Base-by-base conservation (phyloP, 2,329 filamentous ascomycete genomes). In the Colletotrichum karsti region DNA sequence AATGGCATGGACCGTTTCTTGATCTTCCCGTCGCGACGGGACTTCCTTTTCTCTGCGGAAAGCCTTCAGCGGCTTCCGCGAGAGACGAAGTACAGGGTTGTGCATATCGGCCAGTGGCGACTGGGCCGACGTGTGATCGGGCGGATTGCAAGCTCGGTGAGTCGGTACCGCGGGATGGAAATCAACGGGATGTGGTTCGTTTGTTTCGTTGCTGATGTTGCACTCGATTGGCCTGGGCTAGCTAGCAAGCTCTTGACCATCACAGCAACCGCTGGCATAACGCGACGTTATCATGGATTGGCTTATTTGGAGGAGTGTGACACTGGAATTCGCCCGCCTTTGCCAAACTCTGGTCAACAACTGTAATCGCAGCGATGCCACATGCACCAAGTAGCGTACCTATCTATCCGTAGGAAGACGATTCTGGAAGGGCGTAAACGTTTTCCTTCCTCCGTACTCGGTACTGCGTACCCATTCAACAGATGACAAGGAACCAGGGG, bases 81-180 rank as follows among this genome's bases (percentile, higher is more conserved):
- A 58, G 59, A 39, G 62, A 30, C 53, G 37, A 50, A 44, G 53
- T 42, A 44, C 60, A 58, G 30, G 53, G 15, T 41, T 30, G 54
- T 39, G 13, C 7, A 22, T 12, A 7, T 63, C 30, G 33, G 33
- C 57, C 57, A 60, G 57, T 51, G 9, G 9, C 7, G n/a, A 30
- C 30, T 13, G 42, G 44, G 60, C 44, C 53, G 53, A 64, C 18
- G 35, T 46, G 59, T 33, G 42, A 67, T 63, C 15, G 26, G 37
- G 57, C 30, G n/a, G 33, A 20, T 50, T 54, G 42, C 30, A 20
- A 18, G 18, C 50, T 62, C 50, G 58, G 30, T 35, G 18, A 63
- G 33, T 56, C n/a, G 58, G 57, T 50, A 55, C 41, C 50, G 58
- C 51, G 42, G 30, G 7, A 37, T 42, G 24, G 42, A 56, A 20